Conservation (phyloP, 1,139 yeast species). For the Hyphopichia khmerensis region DNA sequence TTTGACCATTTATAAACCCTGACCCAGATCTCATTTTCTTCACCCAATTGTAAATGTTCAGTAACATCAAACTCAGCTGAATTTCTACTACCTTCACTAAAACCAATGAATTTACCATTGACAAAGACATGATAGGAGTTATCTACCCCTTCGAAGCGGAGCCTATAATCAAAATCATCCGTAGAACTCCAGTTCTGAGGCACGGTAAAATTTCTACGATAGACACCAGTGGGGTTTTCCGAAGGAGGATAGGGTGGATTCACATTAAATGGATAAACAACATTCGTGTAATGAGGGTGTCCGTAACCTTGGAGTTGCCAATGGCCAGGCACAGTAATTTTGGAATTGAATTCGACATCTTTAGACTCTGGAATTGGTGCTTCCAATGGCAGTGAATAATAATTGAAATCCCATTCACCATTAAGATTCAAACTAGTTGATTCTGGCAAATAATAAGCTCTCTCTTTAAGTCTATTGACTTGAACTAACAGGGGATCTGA, state of each 20-base stretch:
- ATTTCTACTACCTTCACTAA: constrained; percentile 29
- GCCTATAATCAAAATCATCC: constrained; percentile 11
- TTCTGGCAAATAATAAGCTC: constrained; percentile 13
- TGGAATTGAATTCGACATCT: constrained; percentile 8
- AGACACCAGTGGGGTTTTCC: constrained; percentile 32
- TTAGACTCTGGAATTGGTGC: constrained; percentile 17
- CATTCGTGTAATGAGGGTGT: constrained; percentile 30
- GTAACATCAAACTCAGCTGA: constrained; percentile 28
- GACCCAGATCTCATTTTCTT: constrained; percentile 16
- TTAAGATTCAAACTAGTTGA: constrained; percentile 16
- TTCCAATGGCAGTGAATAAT: constrained; percentile 14
- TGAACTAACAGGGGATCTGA: constrained; percentile 12
- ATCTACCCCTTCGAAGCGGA: constrained; percentile 35
- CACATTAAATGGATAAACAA: constrained; percentile 27
- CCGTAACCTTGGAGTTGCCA: constrained; percentile 37
- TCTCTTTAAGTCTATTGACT: constrained; percentile 11
- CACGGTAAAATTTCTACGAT: constrained; percentile 19
- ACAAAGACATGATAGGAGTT: constrained; percentile 27
- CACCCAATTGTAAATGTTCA: constrained; percentile 8
- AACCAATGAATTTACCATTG: constrained; percentile 26
- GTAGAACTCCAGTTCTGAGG: constrained; percentile 9
- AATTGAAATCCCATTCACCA: constrained; percentile 30
- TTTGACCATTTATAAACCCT: constrained; percentile 32
- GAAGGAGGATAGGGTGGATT: constrained; percentile 32
- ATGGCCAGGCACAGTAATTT: constrained; percentile 31